Base-by-base conservation (phyloP, 2,329 filamentous ascomycete genomes). In the Sporothrix euskadiensis region DNA sequence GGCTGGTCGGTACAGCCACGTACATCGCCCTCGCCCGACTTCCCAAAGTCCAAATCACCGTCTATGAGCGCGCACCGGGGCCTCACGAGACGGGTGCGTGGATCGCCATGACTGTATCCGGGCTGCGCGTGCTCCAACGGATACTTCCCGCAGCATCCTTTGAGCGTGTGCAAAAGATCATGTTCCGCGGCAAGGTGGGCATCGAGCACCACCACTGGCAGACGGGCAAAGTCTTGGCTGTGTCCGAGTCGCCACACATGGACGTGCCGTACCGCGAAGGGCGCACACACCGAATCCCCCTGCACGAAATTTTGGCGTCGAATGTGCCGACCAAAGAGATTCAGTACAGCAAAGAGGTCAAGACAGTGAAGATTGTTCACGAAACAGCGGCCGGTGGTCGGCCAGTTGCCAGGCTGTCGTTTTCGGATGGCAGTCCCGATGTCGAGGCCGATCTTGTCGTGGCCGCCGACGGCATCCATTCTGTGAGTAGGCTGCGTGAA, bases 101-200 rank as follows among this genome's bases (percentile, higher is more conserved):
- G 69, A 71, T 71, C 54, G 69, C 69, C 69, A 71, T 71, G 69
- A 71, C 52, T 2, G 69, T 71, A 6, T 59, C 52, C 22, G 69
- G 69, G 4, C 69, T 71, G 54, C 69, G 69, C 22, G 49, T 71
- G 19, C 69, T 71, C 3, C 30, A 35, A n/a, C 52, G 39, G 35
- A 35, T 71, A 35, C 69, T 71, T 19, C 69, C 69, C 1, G 68
- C 35, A 4, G 26, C 16, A 3, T 32, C 26, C 16, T 71, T 59
- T 22, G n/a, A 12, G 2, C n/a, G 39, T 22, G 12, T 71, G 12
- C 61, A 35, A 16, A n/a, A n/a, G 4, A 71, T 71, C 54, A 71
- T 71, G 69, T 71, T 57, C 54, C 69, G 54, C 10, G 69, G 52
- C 35, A 30, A 54, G 10, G 39, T 44, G 47, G 69, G 69, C 47